Percentiles rank a stretch among this genome's conserved stretches.
Evolutionary conservation across 495 filamentous ascomycete species (phyloP).

Genomic region (Wilcoxina mikolae): DNA sequence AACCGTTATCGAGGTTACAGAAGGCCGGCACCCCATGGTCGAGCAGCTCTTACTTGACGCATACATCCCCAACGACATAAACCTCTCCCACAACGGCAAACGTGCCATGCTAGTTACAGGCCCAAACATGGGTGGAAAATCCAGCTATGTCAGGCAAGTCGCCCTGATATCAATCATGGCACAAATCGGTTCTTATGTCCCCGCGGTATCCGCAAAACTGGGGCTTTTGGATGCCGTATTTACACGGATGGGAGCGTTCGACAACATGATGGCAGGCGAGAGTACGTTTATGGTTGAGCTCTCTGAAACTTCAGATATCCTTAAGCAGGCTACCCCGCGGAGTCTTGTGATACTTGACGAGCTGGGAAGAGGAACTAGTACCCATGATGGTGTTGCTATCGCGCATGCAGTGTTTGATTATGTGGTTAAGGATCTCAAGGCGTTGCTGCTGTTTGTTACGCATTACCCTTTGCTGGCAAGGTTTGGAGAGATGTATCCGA

Average conservation of each 20-base stretch:
- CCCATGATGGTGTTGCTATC: slow-evolving; percentile 92
- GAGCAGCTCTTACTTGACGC: slow-evolving; percentile 73
- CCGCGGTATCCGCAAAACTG: slow-evolving; percentile 55
- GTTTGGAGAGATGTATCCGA: slow-evolving; percentile 48
- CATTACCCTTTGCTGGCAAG: slow-evolving; percentile 79
- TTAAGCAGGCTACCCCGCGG: slow-evolving; percentile 68
- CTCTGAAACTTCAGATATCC: slow-evolving; percentile 75
- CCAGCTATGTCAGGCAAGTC: slow-evolving; percentile 79
- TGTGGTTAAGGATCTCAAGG: slow-evolving; percentile 56
- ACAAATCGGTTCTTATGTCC: slow-evolving; percentile 89
- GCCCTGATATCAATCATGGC: slow-evolving; percentile 88
- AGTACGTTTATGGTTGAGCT: slow-evolving; percentile 97
- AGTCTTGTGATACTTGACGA: slow-evolving; percentile 89
- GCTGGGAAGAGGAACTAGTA: slow-evolving; percentile 78
- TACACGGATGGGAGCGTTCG: slow-evolving; percentile 91
- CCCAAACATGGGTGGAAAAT: slow-evolving; percentile 98
- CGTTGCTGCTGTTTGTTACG: slow-evolving; percentile 85
- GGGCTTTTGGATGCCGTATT: slow-evolving; percentile 84
- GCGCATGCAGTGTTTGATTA: slow-evolving; percentile 80
- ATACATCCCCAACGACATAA: slow-evolving; percentile 85
- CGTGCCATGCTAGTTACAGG: slow-evolving; percentile 75
- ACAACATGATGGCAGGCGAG: slow-evolving; percentile 92
- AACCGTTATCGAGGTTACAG: slow-evolving; percentile 46
- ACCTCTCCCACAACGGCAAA: slow-evolving; percentile 42
- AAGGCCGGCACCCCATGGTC: slow-evolving; percentile 88